Base-by-base conservation (phyloP, 306 rosid species). In the Ziziphus jujuba region DNA sequence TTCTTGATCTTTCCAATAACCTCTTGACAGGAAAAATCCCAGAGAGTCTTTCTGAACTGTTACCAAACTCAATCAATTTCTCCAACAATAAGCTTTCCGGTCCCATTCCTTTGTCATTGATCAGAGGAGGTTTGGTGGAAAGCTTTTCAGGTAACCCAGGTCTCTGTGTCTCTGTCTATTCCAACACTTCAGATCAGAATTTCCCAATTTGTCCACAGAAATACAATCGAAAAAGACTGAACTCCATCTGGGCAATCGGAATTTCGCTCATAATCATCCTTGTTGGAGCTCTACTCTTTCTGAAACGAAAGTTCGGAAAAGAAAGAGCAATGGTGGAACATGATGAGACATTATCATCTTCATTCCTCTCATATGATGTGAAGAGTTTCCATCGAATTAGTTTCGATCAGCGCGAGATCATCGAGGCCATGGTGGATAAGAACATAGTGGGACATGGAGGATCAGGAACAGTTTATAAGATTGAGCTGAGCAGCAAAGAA, bases 391-490 rank as follows among this genome's bases (percentile, higher is more conserved):
- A 95, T 74, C 89, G 82, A 57, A 81, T 88, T 34, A 80, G 72
- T 40, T 90, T 95, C 24, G 85, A 90, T 72, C 99, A 66, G 54
- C 73, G 84, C 9, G 91, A 95, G 87, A 82, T 95, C 61, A 10
- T 71, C 14, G 87, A 87, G 23, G 81, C 92, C 16, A 83, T 90
- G 91, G 91, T 80, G 7, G 97, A 90, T 3, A 90, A 90, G 85
- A 95, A 95, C 79, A 85, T 87, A 47, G 88, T 95, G 69, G 99
- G 97, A 20, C 87, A 74, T 5, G 99, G 99, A 53, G 97, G 96
- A n/a, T 90, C 97, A 0, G 99, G 99, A 58, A 84, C 92, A 24
- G 99, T 95, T 22, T 88, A 87, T 84, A 91, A 74, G 78, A 88
- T 95, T 6, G 91, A 84, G 63, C 6, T 95, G 45, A 87, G 79